Percentiles rank a stretch among this genome's conserved stretches.
These are phyloP conservation scores for Candida silvatica DNA, from an alignment of 805 yeast genomes.

Conservation along the genomic window DNA sequence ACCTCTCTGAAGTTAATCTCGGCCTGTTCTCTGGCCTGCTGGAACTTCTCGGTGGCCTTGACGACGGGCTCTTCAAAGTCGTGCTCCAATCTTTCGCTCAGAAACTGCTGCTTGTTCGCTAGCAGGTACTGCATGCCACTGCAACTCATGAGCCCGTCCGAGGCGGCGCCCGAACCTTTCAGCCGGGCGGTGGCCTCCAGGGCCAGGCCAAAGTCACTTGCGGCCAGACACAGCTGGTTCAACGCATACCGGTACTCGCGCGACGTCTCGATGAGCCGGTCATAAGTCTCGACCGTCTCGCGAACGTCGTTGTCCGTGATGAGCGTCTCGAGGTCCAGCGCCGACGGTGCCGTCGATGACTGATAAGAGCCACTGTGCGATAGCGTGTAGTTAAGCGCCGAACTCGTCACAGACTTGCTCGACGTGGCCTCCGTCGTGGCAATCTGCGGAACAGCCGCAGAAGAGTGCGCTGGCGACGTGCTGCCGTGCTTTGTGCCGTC, in stretches of 20 bases:
- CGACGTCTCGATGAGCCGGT: conserved; percentile 39
- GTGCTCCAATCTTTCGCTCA: conserved; percentile 48
- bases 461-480: background rate
- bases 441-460: no score
- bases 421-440: background rate
- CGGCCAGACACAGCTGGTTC: conserved; percentile 41
- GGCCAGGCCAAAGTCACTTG: conserved; percentile 64
- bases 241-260: conserved; percentile 38
- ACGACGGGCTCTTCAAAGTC: conserved; percentile 47
- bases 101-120: conserved; percentile 68
- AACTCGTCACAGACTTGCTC: background rate
- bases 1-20: conserved; percentile 46
- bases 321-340: conserved; percentile 50
- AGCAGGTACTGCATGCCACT: conserved; percentile 72
- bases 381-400: conserved; percentile 1
- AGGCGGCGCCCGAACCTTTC: conserved; percentile 50
- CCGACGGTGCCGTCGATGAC: conserved; percentile 42
- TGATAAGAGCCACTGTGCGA: conserved; percentile 23
- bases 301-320: conserved; percentile 54
- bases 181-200: conserved; percentile 56
- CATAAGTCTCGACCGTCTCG: conserved; percentile 38
- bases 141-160: conserved; percentile 60
- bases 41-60: conserved; percentile 35
- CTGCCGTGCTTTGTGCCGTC: background rate
- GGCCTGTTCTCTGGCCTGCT: conserved; percentile 32